phyloP scores from a whole-genome alignment of 2,329 filamentous ascomycete genomes.

The Epicoccum nigrum region DNA sequence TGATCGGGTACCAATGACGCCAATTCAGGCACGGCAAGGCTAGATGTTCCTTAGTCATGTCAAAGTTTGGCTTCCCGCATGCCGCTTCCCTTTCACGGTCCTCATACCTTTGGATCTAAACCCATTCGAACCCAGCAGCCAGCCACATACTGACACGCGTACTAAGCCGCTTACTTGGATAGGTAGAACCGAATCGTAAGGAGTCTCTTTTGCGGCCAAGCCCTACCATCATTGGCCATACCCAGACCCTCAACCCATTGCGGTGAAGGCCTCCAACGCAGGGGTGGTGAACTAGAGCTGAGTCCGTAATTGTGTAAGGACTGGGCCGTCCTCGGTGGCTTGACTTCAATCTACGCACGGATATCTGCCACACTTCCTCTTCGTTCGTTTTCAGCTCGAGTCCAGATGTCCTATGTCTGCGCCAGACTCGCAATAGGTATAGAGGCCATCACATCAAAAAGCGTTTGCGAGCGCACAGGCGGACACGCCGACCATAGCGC shows the following conservation, averaged over 20 bases:
- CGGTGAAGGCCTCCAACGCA: not conserved
- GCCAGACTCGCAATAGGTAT: not conserved
- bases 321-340: not conserved
- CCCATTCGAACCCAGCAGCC: not conserved
- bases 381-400: not conserved
- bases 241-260: not conserved
- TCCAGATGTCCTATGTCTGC: not conserved
- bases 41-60: too few species aligned
- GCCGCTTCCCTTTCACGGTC: not conserved
- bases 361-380: not conserved
- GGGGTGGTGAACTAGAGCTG: not conserved
- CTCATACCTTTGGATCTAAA: not conserved
- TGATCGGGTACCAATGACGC: too few species aligned
- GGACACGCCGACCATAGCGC: constrained; percentile 3
- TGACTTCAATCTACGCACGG: not conserved
- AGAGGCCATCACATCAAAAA: not conserved
- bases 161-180: not conserved
- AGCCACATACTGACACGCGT: not conserved
- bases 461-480: not conserved
- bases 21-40: too few species aligned
- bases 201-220: not conserved
- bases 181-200: not conserved
- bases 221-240: not conserved
- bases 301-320: not conserved
- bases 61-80: not conserved